A percentile compares a stretch with the other conserved stretches of the same genome.
phyloP scores from a whole-genome alignment of 257 asterid genomes.

The Jacaranda copaia region DNA sequence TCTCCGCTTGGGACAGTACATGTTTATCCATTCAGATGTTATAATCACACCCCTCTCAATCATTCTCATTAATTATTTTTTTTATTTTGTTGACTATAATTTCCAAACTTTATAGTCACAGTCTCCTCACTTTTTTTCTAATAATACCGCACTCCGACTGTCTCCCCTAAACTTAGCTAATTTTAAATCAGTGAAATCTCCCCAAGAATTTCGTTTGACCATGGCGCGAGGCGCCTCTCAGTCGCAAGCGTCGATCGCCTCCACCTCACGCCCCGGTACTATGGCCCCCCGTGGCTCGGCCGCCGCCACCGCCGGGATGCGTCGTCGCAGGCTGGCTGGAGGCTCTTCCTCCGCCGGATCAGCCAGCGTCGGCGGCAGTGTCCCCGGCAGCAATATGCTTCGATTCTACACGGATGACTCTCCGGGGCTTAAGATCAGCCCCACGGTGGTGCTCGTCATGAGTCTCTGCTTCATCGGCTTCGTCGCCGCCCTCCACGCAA shows the following conservation, averaged over 20 bases:
- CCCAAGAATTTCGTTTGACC: neutral
- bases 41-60: neutral
- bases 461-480: constrained; percentile 76
- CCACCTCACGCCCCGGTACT: constrained; percentile 54
- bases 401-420: constrained; percentile 75
- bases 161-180: neutral
- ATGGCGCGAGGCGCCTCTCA: constrained; percentile 70
- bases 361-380: constrained; percentile 34
- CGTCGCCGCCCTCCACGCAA: constrained; percentile 67
- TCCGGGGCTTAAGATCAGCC: constrained; percentile 72
- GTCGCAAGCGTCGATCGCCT: constrained; percentile 57
- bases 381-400: constrained; percentile 59
- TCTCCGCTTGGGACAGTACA: too few relatives aligned
- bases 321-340: constrained; percentile 58
- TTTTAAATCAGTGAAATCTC: neutral
- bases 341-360: constrained; percentile 40
- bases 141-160: too few relatives aligned
- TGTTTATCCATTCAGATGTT: neutral
- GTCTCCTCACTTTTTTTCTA: neutral
- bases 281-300: constrained; percentile 62
- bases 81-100: too few relatives aligned
- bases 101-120: neutral
- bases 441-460: constrained; percentile 70
- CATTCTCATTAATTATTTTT: neutral
- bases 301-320: constrained; percentile 69